phyloP scores from a whole-genome alignment of 345 rosid species.

The Acer campestre region DNA sequence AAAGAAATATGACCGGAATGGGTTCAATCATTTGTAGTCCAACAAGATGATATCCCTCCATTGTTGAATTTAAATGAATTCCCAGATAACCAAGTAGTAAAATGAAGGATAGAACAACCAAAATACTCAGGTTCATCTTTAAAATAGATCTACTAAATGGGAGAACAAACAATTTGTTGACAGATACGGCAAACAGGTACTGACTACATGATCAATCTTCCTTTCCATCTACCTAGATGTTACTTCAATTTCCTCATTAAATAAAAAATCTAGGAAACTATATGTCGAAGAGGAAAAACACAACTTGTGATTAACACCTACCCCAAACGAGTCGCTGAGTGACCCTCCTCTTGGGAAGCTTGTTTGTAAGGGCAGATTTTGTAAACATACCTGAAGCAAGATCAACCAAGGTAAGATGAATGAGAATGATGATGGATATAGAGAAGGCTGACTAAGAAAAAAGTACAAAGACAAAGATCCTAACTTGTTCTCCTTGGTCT shows the following conservation, averaged over 20 bases:
- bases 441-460: not conserved
- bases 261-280: not conserved
- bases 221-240: not conserved
- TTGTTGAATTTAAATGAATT: not conserved
- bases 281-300: slow-evolving; percentile 9
- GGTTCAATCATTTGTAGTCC: slow-evolving; percentile 8
- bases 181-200: not conserved
- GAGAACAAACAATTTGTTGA: slow-evolving; percentile 8
- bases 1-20: not conserved
- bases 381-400: slow-evolving; percentile 75
- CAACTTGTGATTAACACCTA: slow-evolving; percentile 34
- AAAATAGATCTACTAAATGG: not conserved
- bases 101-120: not conserved
- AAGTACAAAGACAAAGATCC: slow-evolving; percentile 1
- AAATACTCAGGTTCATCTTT: not conserved
- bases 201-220: not conserved
- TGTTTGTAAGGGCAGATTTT: slow-evolving; percentile 88
- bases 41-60: not conserved
- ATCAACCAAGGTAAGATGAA: slow-evolving; percentile 16
- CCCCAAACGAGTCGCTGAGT: slow-evolving; percentile 75
- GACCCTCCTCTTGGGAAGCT: slow-evolving; percentile 84
- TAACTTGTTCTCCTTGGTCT: slow-evolving; percentile 91
- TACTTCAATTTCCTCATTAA: not conserved
- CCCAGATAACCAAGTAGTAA: not conserved
- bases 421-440: slow-evolving; percentile 10